Base-by-base conservation (phyloP, 2,329 filamentous ascomycete species). In the Parastagonospora avenae region DNA sequence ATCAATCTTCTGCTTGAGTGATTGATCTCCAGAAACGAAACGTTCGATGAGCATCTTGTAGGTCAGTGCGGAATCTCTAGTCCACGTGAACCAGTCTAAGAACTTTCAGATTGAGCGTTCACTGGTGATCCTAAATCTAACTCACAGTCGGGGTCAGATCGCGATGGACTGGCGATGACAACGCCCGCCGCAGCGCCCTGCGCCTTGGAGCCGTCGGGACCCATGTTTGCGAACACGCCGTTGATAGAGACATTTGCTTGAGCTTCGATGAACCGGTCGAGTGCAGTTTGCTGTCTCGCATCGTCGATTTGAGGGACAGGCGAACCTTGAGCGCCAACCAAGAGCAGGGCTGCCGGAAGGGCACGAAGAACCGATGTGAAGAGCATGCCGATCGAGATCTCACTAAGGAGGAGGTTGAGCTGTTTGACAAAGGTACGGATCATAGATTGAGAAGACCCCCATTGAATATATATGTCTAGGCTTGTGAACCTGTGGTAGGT, bases 41-140 rank as follows among this genome's bases (percentile, higher is more conserved):
- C 83, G 79, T 61, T 92, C 89, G 8, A 89, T 77, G 12, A 92
- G 73, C 19, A 78, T 77, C 74, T 90, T 91, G 76, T 89, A 84
- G 2, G 85, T 84, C 28, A 92, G 78, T 19, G 86, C 87, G 12
- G 87, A 82, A 70, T 93, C 90, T 64, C 90, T 79, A 1, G 86
- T 91, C 90, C 90, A 93, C 1, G 88, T 91, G 66, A 85, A 92
- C 66, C 82, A 92, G 71, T 92, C 88, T 90, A 54, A 39, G 12
- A 15, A 11, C 14, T 8, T 19, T 51, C 16, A 54, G 43, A 10
- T 9, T 31, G 11, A 31, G 39, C 4, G 28, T 19, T 27, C 2
- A 4, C 14, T 7, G 28, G 24, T 28, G 6, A 38, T 12, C 11
- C 15, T 9, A 4, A 2, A 16, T 31, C 29, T 39, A 5, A 59